Evolutionary conservation across 768 basidiomycete genomes (phyloP), one percentile per base, ranked within the genome.

Genomic region (Lactarius hengduanensis): DNA sequence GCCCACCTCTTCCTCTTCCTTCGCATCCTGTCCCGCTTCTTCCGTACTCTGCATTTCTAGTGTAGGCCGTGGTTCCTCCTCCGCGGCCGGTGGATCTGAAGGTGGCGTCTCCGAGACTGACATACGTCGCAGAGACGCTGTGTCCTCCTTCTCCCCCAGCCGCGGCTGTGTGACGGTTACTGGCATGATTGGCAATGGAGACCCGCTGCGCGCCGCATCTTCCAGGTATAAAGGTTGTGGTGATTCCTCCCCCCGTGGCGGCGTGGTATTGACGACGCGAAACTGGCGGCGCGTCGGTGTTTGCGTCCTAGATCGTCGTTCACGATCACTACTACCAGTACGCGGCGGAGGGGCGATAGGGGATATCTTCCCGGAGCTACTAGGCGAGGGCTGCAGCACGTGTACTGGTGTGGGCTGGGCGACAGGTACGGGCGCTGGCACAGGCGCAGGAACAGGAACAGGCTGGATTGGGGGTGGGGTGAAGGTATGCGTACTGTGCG

Each of bases 211-310:
- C 50, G 20, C 53, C 28, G 4, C 47, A 53, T 63, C 16, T 4
- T 64, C 61, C 10, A 40, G 54, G 26, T 66, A 69, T 32, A 30
- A 47, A 32, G 68, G 59, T 13, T 69, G 70, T 2, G 70, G 68
- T 5, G 70, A 70, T 28, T 8, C 22, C 26, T 38, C 47, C 4
- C 28, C 34, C 8, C 55, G 61, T 2, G 53, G 32, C 9, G 45
- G 32, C 3, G 62, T 59, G 11, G 26, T 45, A 38, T 71, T 71
- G n/a, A 71, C 62, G 20, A 71, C 62, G 38, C 70, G 70, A 45
- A 71, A 64, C 16, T 34, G 30, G 32, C 36, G 38, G 20, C 59
- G 57, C 7, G 64, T 62, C 2, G 68, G 62, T 3, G 68, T 63
- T 32, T 56, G 63, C 9, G 50, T 2, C 57, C 30, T 50, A 16